These are phyloP conservation scores for Pulveroboletus sp. DNA, from an alignment of 1,284 basidiomycete species.

Conservation along the genomic window DNA sequence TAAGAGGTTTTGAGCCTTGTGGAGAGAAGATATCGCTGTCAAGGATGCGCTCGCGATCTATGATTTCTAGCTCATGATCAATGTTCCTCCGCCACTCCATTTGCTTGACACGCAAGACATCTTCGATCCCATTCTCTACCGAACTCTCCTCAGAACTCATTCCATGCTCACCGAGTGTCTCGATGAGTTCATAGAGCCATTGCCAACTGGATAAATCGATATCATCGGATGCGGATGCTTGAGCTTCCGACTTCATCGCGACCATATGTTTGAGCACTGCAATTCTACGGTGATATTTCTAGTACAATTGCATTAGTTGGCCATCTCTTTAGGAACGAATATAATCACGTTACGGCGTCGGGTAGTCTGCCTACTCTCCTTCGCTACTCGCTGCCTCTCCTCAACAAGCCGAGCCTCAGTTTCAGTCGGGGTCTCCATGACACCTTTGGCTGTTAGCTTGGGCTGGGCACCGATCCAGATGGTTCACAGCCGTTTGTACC, in stretches of 20 bases:
- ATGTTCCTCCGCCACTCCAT: background rate
- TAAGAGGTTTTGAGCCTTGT: background rate
- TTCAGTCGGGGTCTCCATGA: background rate
- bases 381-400: background rate
- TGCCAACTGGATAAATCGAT: background rate
- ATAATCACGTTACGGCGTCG: background rate
- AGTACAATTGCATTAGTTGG: background rate
- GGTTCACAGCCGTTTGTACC: background rate
- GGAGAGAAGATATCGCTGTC: background rate
- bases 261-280: too few species aligned
- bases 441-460: background rate
- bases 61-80: background rate
- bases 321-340: background rate
- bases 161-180: background rate
- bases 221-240: background rate
- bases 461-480: background rate
- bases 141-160: background rate
- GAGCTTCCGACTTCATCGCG: background rate
- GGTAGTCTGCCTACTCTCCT: background rate
- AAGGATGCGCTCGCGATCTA: background rate
- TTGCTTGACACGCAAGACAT: background rate
- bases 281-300: background rate
- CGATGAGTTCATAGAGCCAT: background rate
- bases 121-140: background rate
- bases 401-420: background rate